Percentiles rank a stretch among this genome's conserved stretches.
Evolutionary conservation across 805 yeast species (phyloP).

Genomic region (Yarrowia bubula): DNA sequence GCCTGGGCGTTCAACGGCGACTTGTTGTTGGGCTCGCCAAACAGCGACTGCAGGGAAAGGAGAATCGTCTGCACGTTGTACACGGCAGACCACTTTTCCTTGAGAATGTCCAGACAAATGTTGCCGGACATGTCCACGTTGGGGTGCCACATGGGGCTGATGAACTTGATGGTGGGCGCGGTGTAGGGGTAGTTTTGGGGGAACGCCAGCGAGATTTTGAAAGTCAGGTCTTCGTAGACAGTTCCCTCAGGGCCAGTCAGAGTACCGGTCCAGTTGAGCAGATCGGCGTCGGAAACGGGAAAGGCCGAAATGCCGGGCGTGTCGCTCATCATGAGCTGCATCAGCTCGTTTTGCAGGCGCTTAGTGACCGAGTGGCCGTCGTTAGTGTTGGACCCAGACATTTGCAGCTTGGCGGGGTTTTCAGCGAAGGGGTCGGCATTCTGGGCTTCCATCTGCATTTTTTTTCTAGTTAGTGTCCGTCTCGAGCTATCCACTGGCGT

Average conservation of each 20-base stretch:
- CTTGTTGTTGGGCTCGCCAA: constrained; percentile 61
- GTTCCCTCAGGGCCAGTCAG: constrained; percentile 59
- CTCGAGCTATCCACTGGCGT: background rate
- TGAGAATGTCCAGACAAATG: constrained; percentile 61
- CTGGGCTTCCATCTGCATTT: constrained; percentile 23
- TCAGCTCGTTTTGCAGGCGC: constrained; percentile 51
- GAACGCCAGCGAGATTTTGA: constrained; percentile 51
- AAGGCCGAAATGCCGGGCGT: constrained; percentile 55
- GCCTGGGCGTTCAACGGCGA: constrained; percentile 58
- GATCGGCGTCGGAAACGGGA: constrained; percentile 52
- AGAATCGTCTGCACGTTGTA: constrained; percentile 61
- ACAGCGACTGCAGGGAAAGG: constrained; percentile 55
- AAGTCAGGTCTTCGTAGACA: constrained; percentile 53
- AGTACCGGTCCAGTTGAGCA: constrained; percentile 57
- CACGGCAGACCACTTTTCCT: constrained; percentile 64
- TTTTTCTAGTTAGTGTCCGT: background rate
- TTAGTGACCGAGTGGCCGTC: constrained; percentile 51
- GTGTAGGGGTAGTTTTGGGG: constrained; percentile 57
- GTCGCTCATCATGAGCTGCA: constrained; percentile 52
- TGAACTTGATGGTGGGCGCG: constrained; percentile 57
- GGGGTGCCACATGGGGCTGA: constrained; percentile 64
- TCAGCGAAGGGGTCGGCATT: constrained; percentile 19
- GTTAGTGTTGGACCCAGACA: constrained; percentile 32
- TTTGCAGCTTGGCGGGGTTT: constrained; percentile 24
- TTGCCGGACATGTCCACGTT: constrained; percentile 64